Base-by-base conservation (phyloP, 2,329 filamentous ascomycete genomes). In the Hypoxylon sp. region DNA sequence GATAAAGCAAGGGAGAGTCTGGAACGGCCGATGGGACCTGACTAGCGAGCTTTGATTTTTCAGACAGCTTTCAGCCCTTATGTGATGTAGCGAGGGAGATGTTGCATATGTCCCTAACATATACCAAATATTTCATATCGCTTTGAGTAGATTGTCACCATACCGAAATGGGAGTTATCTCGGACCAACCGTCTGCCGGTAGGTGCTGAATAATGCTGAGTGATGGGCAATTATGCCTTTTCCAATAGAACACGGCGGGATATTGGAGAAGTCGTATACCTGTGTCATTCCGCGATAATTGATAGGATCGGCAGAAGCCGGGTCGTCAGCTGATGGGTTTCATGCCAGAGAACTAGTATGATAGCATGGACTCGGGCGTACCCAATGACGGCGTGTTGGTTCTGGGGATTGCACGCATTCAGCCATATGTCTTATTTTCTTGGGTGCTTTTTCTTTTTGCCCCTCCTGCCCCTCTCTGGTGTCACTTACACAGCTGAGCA, bases 321-420 rank as follows among this genome's bases (percentile, higher is more conserved):
- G 48, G 61, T 70, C 67, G 61, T 70, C 67, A 65, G 61, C 56
- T 68, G 67, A 70, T 67, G 63, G 52, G 48, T 69, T 69, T 62
- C 56, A 63, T 67, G 58, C 64, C 62, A 53, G 60, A 64, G 42
- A 44, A 17, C 48, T 37, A 3, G 37, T 31, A 31, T 60, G 44
- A 51, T 65, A 31, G 46, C 11, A 52, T 59, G 24, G 48, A 27
- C 1, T 44, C 21, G 24, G 17, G 31, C 50, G 24, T 55, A 29
- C 50, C 65, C 60, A 67, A 64, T 67, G 50, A 50, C 27, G 31
- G 47, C 11, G 55, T 17, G 31, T 37, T 63, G 44, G 55, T 55
- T 55, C 29, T 48, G 62, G 29, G 46, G 39, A 63, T 60, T 62
- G 62, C 31, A 63, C 37, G 55, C 55, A 69, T 67, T 69, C 63